These are phyloP conservation scores for Pseudocercospora pini-densiflorae DNA, from an alignment of 2,329 filamentous ascomycete species.

Conservation along the genomic window DNA sequence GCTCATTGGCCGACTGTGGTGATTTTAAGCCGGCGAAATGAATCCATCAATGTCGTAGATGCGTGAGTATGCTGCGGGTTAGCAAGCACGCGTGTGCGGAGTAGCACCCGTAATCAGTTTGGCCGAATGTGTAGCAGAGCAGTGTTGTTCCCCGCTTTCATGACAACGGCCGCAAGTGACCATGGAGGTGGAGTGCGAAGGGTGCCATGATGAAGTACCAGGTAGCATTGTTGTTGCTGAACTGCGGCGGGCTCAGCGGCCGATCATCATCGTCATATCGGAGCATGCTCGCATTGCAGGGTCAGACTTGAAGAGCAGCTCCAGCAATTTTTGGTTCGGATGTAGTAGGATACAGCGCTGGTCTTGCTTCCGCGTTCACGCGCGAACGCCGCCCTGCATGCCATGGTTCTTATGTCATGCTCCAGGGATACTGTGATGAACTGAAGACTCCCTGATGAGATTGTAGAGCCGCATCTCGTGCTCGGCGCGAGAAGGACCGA, in stretches of 20 bases:
- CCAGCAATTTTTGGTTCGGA: neutral
- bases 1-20: neutral
- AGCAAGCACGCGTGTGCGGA: neutral
- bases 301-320: neutral
- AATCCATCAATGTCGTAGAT: too few species aligned
- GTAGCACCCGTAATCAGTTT: neutral
- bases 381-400: too few species aligned
- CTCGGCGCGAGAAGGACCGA: neutral
- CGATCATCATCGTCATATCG: neutral
- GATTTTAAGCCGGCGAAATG: neutral
- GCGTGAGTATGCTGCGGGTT: too few species aligned
- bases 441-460: too few species aligned
- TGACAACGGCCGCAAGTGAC: neutral
- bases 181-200: neutral
- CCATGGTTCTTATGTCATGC: too few species aligned
- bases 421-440: too few species aligned
- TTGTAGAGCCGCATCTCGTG: neutral
- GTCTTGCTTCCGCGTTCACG: too few species aligned
- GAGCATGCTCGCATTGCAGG: neutral
- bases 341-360: too few species aligned
- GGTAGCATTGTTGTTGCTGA: neutral
- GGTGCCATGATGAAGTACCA: conserved; percentile 3
- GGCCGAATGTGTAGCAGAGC: neutral
- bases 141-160: conserved; percentile 1
- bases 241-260: neutral